phyloP scores from a whole-genome alignment of 768 basidiomycete species.

The Ephemerocybe angulata region DNA sequence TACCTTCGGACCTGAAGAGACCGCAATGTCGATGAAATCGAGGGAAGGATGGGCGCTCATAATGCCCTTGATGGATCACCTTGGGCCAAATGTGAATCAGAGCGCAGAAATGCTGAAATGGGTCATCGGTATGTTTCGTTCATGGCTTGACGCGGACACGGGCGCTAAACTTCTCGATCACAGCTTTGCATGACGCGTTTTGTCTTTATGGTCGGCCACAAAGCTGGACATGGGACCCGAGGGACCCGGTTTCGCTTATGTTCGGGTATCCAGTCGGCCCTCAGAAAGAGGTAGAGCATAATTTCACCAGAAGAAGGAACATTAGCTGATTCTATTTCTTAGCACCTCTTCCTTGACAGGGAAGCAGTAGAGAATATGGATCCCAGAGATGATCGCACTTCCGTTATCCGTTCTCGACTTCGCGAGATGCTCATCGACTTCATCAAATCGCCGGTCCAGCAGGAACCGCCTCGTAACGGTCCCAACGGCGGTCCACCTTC shows the following conservation, averaged over 20 bases:
- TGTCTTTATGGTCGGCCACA: slow-evolving; percentile 85
- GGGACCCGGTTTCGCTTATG: slow-evolving; percentile 79
- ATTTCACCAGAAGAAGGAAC: not conserved
- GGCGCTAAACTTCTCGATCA: slow-evolving; percentile 14
- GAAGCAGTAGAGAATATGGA: slow-evolving; percentile 77
- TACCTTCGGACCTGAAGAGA: slow-evolving; percentile 71
- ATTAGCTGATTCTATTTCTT: slow-evolving; percentile 12
- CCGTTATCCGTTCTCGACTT: slow-evolving; percentile 59
- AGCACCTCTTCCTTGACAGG: slow-evolving; percentile 87
- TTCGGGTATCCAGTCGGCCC: slow-evolving; percentile 92
- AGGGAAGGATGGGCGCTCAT: slow-evolving; percentile 84
- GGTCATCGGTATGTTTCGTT: slow-evolving; percentile 65
- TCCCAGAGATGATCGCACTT: slow-evolving; percentile 74
- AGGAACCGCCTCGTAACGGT: slow-evolving; percentile 19
- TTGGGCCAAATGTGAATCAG: slow-evolving; percentile 39
- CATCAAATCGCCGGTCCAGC: slow-evolving; percentile 43
- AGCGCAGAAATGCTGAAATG: slow-evolving; percentile 87
- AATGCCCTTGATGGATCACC: slow-evolving; percentile 81
- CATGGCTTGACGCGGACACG: not conserved
- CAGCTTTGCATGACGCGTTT: slow-evolving; percentile 84
- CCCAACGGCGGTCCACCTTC: slow-evolving; percentile 25
- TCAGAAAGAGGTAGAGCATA: slow-evolving; percentile 64
- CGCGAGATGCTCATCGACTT: slow-evolving; percentile 60
- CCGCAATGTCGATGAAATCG: slow-evolving; percentile 57
- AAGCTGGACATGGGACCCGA: slow-evolving; percentile 85